Evolutionary conservation across 768 basidiomycete species (phyloP), one percentile per base, ranked within the genome.

Genomic region (Agrocybe chaxingu): DNA sequence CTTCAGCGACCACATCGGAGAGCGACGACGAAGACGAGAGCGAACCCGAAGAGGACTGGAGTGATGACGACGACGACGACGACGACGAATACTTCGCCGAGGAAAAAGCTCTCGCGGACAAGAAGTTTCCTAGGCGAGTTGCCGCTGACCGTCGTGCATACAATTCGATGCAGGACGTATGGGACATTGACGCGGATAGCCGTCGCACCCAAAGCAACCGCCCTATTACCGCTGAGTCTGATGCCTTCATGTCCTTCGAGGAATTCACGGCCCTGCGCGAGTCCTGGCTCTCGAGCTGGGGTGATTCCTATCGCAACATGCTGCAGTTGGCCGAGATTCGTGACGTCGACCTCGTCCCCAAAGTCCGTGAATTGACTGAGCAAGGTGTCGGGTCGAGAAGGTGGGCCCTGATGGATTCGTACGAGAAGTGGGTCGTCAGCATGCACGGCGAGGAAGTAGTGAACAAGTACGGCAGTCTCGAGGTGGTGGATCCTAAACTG

Each of bases 381-480:
- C 18, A 47, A 47, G 19, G 42, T 37, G 42, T 43, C 57, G 1
- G 33, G 48, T n/a, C 35, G 33, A 31, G 51, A 44, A 19, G 35
- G 29, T 36, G 34, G 33, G 34, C 38, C 52, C 6, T 55, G 54
- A 45, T 64, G 56, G 59, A 59, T 30, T 67, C 62, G 56, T 70
- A 72, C 47, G 57, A 66, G 9, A 54, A 57, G 38, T 75, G 73
- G 73, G 56, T 72, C n/a, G 52, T 70, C 30, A 62, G 66, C 19
- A 56, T 70, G 33, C 73, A 73, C 59, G 72, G 72, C 3, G 66
- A 70, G 39, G 70, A 72, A 38, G 58, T 75, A 11, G 60, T 70
- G 36, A 62, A 60, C 51, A 70, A 65, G 43, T 76, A 72, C 59
- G 73, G 73, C 1, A 61, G 67, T 29, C 51, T 73, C 50, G 68